phyloP scores from a whole-genome alignment of 345 rosid species.

The Heritiera littoralis region DNA sequence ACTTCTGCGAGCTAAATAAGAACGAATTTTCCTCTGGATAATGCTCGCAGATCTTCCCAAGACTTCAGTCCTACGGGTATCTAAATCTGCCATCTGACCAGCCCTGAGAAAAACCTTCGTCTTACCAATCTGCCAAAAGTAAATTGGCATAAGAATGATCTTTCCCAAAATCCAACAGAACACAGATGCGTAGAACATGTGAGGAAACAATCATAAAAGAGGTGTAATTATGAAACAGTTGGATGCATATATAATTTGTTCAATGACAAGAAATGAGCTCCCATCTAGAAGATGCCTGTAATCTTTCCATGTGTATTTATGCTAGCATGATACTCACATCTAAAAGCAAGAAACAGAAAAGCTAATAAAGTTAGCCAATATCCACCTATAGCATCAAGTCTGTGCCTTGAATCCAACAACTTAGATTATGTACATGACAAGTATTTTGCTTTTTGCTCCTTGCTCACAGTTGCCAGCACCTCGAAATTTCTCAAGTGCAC shows the following conservation, averaged over 20 bases:
- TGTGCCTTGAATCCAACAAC: slow-evolving; percentile 4
- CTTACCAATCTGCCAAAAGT: slow-evolving; percentile 82
- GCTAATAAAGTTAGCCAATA: neutral
- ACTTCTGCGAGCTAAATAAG: slow-evolving; percentile 76
- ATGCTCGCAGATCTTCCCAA: slow-evolving; percentile 92
- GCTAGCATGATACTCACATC: neutral
- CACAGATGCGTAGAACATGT: neutral
- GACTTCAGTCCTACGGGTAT: slow-evolving; percentile 84
- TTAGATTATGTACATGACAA: neutral
- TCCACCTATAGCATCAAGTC: neutral
- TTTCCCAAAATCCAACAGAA: slow-evolving; percentile 20
- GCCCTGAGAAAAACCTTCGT: slow-evolving; percentile 94
- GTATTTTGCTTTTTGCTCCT: neutral
- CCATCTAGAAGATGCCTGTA: neutral
- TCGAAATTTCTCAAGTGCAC: neutral
- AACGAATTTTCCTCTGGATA: slow-evolving; percentile 91
- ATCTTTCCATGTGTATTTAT: neutral
- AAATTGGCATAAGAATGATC: slow-evolving; percentile 13
- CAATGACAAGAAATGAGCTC: neutral
- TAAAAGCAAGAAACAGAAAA: neutral
- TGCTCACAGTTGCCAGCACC: neutral
- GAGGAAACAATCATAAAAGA: neutral
- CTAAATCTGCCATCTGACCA: slow-evolving; percentile 98
- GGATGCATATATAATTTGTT: neutral
- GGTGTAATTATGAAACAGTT: neutral